Evolutionary conservation across 345 rosid genomes (phyloP), one percentile per base, ranked within the genome.

Genomic region (Mangifera indica): DNA sequence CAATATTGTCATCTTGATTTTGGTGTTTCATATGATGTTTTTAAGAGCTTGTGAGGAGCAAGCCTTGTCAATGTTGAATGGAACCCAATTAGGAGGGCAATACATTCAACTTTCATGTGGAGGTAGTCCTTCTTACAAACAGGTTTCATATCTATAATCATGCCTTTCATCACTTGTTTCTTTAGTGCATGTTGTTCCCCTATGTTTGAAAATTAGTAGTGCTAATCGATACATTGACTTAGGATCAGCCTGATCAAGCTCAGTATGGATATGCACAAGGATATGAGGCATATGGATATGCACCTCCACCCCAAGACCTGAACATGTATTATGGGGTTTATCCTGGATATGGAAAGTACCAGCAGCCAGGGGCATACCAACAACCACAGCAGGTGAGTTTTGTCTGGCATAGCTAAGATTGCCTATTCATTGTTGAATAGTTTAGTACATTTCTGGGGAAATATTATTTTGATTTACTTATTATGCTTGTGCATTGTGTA

Each of bases 91-190:
- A 66, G 98, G 98, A 10, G 97, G 98, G 61, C 97, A 89, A 72
- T 89, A 84, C 61, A 78, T 95, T 67, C 82, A 98, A 42, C 97
- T 95, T 53, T 95, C 99, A 32, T 95, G 99, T 98, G 98, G 98
- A 7, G 98, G 93, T 49, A 95, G 96, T 75, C 93, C 97, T n/a
- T 85, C 94, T 24, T 91, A 80, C 91, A 95, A 92, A 76, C 97
- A 95, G 97, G 99, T 95, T 71, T 75, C 4, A 40, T 66, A 40
- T n/a, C 52, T 25, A 20, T 66, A 34, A 70, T 20, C 22, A 53
- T 29, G 3, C 7, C 46, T 7, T 59, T 29, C 48, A 3, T 59
- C 24, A 20, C 20, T n/a, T 9, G 21, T 25, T 44, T 22, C n/a
- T 1, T 24, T 20, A 46, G 29, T n/a, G 42, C 56, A 15, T 29